Evolutionary conservation across 225 moss, liverwort and hornwort genomes (phyloP).

Genomic region (Sphagnum contortum): DNA sequence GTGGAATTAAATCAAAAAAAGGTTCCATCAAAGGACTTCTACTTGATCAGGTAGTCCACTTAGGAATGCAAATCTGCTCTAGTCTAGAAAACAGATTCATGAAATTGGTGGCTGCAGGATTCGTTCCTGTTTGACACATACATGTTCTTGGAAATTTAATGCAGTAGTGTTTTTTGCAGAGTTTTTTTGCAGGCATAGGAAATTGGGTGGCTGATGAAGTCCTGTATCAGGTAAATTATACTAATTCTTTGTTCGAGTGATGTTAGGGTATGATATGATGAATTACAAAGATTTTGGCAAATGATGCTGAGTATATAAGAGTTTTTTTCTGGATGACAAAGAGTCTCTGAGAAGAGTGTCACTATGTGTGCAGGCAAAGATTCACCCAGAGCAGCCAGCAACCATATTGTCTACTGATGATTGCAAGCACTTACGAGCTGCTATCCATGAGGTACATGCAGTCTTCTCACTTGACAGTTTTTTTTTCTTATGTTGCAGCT

Average conservation of each 20-base stretch:
- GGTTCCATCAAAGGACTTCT: conserved; percentile 49
- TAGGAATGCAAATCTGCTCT: no score
- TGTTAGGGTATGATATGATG: neutral
- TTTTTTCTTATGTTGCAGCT: neutral
- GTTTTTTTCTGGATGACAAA: neutral
- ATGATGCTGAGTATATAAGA: neutral
- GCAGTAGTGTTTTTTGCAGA: conserved; percentile 22
- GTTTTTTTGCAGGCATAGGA: conserved; percentile 60
- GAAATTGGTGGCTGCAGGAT: no score
- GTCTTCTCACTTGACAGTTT: neutral
- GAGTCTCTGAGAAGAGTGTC: neutral
- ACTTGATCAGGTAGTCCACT: conserved; percentile 53
- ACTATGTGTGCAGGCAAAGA: conserved; percentile 34
- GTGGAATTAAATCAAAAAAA: conserved; percentile 30
- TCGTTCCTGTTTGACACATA: no score
- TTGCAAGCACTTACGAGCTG: conserved; percentile 21
- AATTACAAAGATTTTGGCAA: neutral
- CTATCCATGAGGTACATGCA: conserved; percentile 44
- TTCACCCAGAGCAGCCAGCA: conserved; percentile 60
- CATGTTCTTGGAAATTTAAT: no score
- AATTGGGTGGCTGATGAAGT: conserved; percentile 80
- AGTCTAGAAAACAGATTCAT: no score
- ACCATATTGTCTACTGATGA: conserved; percentile 48
- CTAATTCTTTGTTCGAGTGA: neutral
- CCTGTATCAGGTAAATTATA: conserved; percentile 46